Evolutionary conservation across 768 basidiomycete genomes (phyloP), one percentile per base, ranked within the genome.

Genomic region (Kwoniella pini): DNA sequence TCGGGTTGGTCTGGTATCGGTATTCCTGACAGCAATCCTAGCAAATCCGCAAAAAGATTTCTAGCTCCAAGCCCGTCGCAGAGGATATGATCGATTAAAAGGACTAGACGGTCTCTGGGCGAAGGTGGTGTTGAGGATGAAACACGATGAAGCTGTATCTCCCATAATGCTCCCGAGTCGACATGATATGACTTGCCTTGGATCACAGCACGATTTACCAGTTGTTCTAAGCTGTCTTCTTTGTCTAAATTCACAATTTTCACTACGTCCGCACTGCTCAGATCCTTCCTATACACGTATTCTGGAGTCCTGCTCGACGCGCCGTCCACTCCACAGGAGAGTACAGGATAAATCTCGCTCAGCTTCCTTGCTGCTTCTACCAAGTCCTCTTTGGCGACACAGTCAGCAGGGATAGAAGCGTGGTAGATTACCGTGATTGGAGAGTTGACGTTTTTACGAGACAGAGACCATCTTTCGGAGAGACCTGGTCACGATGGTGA

Each of bases 391-490:
- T 42, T 12, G 4, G 57, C 12, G 6, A 59, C n/a, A 9, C 31
- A 3, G 30, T 24, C 39, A 11, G 44, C 45, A 17, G 57, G 57
- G 3, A 59, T 21, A 3, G 49, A 42, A 2, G 57, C 46, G 57
- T 59, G 57, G 19, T 50, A 59, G 42, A 59, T 40, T 2, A 59
- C 57, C 4, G 49, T 59, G 6, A 59, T 59, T 7, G 57, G 48
- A 10, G 57, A 59, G 9, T 26, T 39, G 38, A 59, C 36, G 42
- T 59, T 59, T n/a, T 44, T 39, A 6, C 57, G 48, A 11, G 57
- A 33, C 1, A 59, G 44, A 13, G 57, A 59, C 57, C 57, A 59
- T 31, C 57, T 38, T 44, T 59, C 57, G 57, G 48, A 51, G 13
- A 59, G 48, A 33, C 57, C 57, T 59, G 33, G 7, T 7, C 7